Evolutionary conservation across 1,139 yeast species (phyloP).

Genomic region (Kazachstania sp.): DNA sequence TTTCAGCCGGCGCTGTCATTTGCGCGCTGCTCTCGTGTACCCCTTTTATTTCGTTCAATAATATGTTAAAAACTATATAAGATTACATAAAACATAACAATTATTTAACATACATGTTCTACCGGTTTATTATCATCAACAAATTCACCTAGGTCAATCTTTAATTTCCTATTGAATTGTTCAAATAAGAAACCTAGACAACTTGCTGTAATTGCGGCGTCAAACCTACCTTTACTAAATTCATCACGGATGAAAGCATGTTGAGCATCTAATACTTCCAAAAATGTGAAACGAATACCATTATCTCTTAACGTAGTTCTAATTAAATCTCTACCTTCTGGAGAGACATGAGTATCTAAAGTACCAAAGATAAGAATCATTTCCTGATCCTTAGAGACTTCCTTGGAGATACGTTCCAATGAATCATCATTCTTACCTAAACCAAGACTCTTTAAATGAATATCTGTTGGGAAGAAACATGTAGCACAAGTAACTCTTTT

Average conservation of each 20-base stretch:
- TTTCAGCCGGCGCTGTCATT: background rate
- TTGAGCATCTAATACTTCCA: constrained; percentile 72
- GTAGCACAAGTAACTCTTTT: constrained; percentile 58
- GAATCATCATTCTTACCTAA: constrained; percentile 58
- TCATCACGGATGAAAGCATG: constrained; percentile 82
- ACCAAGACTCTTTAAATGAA: constrained; percentile 57
- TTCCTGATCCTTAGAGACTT: constrained; percentile 44
- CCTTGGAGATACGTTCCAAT: constrained; percentile 43
- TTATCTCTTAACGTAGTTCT: constrained; percentile 51
- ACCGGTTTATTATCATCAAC: constrained; percentile 43
- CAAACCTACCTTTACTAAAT: constrained; percentile 67
- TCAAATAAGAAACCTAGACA: constrained; percentile 64
- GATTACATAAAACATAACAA: background rate
- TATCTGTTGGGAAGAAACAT: constrained; percentile 76
- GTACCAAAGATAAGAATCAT: constrained; percentile 66
- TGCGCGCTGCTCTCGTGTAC: background rate
- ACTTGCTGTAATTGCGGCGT: constrained; percentile 61
- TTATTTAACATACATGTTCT: constrained; percentile 54
- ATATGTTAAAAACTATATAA: too few relatives aligned
- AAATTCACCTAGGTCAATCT: constrained; percentile 56
- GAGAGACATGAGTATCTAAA: constrained; percentile 72
- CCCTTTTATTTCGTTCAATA: too few relatives aligned
- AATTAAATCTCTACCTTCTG: constrained; percentile 67
- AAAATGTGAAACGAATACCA: constrained; percentile 56
- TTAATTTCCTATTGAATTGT: constrained; percentile 59